Evolutionary conservation across 306 rosid species (phyloP).

Genomic region (Vachellia collinsii): DNA sequence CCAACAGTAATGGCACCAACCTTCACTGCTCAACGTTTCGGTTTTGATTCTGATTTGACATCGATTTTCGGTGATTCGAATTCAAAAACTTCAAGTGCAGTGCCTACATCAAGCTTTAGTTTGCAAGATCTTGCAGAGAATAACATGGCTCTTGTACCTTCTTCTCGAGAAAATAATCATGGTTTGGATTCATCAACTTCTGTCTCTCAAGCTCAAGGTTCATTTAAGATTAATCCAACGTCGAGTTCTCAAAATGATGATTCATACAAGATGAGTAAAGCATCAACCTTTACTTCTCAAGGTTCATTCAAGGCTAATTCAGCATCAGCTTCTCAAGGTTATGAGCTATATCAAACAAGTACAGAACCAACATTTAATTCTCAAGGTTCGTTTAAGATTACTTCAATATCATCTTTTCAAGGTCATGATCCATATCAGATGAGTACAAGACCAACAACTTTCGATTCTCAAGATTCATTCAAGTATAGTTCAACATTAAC

Average conservation of each 20-base stretch:
- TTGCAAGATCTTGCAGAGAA: background rate
- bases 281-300: background rate
- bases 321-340: background rate
- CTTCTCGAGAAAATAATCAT: background rate
- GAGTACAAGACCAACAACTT: too few species aligned
- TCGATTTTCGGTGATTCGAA: background rate
- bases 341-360: background rate
- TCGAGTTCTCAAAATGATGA: background rate
- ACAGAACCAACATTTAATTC: background rate
- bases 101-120: background rate
- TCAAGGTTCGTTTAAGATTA: background rate
- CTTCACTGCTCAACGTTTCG: background rate
- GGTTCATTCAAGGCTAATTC: background rate
- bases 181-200: background rate
- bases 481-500: background rate
- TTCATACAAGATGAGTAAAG: background rate
- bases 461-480: background rate
- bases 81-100: background rate
- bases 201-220: background rate
- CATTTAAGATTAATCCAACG: background rate
- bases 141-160: background rate
- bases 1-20: conserved; percentile 8
- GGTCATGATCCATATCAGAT: too few species aligned
- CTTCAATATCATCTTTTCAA: background rate
- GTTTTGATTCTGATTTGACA: background rate